A percentile compares a stretch with the other conserved stretches of the same genome.
phyloP scores from a whole-genome alignment of 768 basidiomycete species.

The Boletus sp. region DNA sequence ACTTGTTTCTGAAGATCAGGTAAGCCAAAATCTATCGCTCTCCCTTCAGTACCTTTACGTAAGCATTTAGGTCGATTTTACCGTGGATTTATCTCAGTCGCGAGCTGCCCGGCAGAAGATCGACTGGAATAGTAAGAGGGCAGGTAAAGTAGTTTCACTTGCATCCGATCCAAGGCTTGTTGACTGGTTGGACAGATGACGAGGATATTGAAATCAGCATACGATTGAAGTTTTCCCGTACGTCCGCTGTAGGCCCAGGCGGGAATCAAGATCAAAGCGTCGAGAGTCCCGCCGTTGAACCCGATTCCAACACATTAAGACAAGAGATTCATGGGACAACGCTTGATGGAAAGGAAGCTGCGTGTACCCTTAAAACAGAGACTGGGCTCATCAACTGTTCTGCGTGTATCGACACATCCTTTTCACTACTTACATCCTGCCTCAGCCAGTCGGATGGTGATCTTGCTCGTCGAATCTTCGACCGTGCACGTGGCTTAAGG shows the following conservation, averaged over 20 bases:
- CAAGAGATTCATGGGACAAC: slow-evolving; percentile 44
- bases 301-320: slow-evolving; percentile 13
- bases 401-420: slow-evolving; percentile 27
- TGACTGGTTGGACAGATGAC: slow-evolving; percentile 54
- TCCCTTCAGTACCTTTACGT: background rate
- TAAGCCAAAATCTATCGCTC: slow-evolving; percentile 25
- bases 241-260: slow-evolving; percentile 11
- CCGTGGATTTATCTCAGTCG: slow-evolving; percentile 62
- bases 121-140: slow-evolving; percentile 90
- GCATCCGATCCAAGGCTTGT: background rate
- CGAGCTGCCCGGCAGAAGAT: slow-evolving; percentile 52
- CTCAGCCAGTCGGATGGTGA: slow-evolving; percentile 22
- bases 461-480: slow-evolving; percentile 18
- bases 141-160: slow-evolving; percentile 46
- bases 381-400: slow-evolving; percentile 33
- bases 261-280: slow-evolving; percentile 10
- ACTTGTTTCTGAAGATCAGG: slow-evolving; percentile 81
- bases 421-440: slow-evolving; percentile 18
- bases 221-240: slow-evolving; percentile 40
- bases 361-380: slow-evolving; percentile 40
- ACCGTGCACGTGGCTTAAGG: slow-evolving; percentile 10
- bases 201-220: slow-evolving; percentile 78
- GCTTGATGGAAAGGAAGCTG: slow-evolving; percentile 42
- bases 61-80: slow-evolving; percentile 60
- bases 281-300: slow-evolving; percentile 13